Evolutionary conservation across 2,329 filamentous ascomycete genomes (phyloP).

Genomic region (Penicillium sp.): DNA sequence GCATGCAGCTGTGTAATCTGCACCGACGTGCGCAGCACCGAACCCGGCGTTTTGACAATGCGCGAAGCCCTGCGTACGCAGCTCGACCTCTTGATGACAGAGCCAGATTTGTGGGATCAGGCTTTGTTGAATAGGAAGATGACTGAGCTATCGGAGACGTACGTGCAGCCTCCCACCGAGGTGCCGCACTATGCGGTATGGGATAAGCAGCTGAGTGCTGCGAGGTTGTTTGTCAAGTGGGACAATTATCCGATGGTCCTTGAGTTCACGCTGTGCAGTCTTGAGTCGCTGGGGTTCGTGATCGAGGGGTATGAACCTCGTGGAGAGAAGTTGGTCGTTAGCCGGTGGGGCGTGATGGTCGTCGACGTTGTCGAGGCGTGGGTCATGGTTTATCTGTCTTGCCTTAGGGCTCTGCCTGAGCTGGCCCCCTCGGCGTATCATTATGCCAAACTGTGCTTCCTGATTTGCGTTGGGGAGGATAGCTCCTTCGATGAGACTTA

Average conservation of each 20-base stretch:
- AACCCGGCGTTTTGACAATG: not conserved
- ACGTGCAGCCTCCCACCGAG: not conserved
- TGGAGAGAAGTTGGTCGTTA: not conserved
- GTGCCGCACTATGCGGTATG: not conserved
- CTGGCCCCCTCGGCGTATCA: constrained; percentile 24
- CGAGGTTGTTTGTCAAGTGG: not conserved
- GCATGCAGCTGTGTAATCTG: constrained; percentile 25
- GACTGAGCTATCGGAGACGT: not conserved
- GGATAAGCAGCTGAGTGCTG: not conserved
- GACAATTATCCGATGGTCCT: not conserved
- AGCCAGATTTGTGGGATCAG: no score
- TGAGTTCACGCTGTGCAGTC: not conserved
- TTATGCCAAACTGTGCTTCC: constrained; percentile 36
- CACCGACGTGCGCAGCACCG: constrained; percentile 12
- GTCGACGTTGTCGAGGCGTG: constrained; percentile 31
- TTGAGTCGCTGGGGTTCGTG: not conserved
- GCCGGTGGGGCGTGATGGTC: constrained; percentile 32
- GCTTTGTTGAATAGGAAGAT: no score
- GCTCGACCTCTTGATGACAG: no score
- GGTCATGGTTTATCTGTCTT: constrained; percentile 27
- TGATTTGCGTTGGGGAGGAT: constrained; percentile 37
- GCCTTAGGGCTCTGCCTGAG: constrained; percentile 19
- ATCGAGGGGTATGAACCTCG: not conserved
- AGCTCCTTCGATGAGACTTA: constrained; percentile 29
- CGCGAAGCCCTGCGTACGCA: not conserved